Conservation (phyloP, 208 protist genomes). For the Paratrypanosoma confusum region DNA sequence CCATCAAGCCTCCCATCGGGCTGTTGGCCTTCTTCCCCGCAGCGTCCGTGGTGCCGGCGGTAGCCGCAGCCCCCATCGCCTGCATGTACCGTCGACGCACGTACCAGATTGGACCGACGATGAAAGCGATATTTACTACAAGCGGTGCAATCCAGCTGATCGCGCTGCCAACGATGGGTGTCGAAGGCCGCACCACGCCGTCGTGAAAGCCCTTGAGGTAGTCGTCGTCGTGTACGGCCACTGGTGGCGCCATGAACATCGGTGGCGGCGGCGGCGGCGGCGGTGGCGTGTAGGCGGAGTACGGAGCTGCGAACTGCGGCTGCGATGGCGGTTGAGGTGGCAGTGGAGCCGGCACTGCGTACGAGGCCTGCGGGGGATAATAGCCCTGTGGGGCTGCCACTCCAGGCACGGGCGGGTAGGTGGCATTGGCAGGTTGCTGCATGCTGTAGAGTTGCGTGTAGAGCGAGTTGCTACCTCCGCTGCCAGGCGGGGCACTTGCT, state of each 20-base stretch:
- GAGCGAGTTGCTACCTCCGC: constrained; percentile 28
- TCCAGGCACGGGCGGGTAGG: not conserved
- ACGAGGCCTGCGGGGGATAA: constrained; percentile 16
- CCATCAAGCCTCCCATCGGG: constrained; percentile 69
- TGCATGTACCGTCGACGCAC: constrained; percentile 78
- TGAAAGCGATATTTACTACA: constrained; percentile 74
- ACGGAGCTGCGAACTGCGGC: constrained; percentile 3
- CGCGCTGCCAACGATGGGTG: constrained; percentile 53
- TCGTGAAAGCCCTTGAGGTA: constrained; percentile 89
- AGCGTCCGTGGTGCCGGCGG: constrained; percentile 5
- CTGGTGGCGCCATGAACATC: constrained; percentile 7
- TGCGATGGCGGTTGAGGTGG: constrained; percentile 2
- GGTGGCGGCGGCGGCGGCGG: constrained; percentile 6
- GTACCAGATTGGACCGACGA: constrained; percentile 84
- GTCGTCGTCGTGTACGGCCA: constrained; percentile 39
- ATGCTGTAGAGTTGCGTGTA: constrained; percentile 75
- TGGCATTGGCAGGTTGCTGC: constrained; percentile 41
- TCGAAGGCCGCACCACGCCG: constrained; percentile 58
- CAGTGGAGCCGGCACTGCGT: not conserved
- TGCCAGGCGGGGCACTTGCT: constrained; percentile 10
- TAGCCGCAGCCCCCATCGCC: constrained; percentile 36
- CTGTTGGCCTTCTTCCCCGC: constrained; percentile 25
- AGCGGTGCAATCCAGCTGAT: constrained; percentile 70
- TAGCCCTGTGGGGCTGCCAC: constrained; percentile 3
- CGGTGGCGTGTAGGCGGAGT: not conserved